Base-by-base conservation (phyloP, 345 rosid genomes). In the Orychophragmus violaceus region DNA sequence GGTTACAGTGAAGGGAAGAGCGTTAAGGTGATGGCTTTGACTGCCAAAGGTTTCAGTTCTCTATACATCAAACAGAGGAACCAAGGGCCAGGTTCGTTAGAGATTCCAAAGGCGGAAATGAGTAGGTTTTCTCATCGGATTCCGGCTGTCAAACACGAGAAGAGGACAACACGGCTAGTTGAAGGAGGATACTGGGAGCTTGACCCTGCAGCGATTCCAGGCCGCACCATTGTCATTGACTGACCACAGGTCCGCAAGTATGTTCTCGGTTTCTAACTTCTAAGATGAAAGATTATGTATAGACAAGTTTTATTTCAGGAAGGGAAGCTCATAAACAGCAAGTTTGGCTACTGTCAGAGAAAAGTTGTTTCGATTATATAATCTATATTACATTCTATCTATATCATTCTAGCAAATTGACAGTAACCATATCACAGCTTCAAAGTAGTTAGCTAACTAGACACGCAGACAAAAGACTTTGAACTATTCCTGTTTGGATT, bases 61-160 rank as follows among this genome's bases (percentile, higher is more conserved):
- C 35, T 78, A 59, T 84, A 76, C 78, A 56, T 54, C 60, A 22
- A 4, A 9, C 52, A 56, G 61, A 77, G 74, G 78, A 79, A 45
- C 54, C 79, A 51, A 37, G 83, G 79, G 64, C 41, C 65, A 7
- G 66, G 64, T 64, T 33, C 53, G 9, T 22, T 81, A 45, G 78
- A 71, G 16, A 79, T 87, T 45, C 74, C 72, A 1, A 30, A 61
- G 53, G 22, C 44, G 0, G 85, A 81, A 66, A 64, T 78, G 56
- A 52, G 22, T 41, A 57, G 84, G 57, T 87, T 87, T 72, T 81
- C 89, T 54, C 87, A 81, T 74, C 93, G 29, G 75, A 75, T 82
- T 74, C 83, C 82, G 10, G 84, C 87, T 6, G 23, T 68, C 37
- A 74, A 21, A 64, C 79, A 59, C 5, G 5, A 13, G 30, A 19